These are phyloP conservation scores for Aspergillus fischeri DNA, from an alignment of 2,329 filamentous ascomycete genomes.

Conservation along the genomic window DNA sequence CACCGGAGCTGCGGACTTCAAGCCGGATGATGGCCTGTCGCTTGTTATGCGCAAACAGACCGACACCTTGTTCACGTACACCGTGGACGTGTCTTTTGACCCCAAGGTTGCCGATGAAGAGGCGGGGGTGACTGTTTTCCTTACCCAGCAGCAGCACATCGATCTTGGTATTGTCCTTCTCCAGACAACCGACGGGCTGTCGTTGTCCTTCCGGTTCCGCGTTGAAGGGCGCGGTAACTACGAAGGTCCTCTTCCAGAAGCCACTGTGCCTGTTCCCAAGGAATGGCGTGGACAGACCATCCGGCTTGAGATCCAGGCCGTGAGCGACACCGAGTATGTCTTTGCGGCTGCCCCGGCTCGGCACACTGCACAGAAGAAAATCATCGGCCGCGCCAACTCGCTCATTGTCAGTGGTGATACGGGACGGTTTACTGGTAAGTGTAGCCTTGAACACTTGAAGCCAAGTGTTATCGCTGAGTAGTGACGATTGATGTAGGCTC, in stretches of 20 bases:
- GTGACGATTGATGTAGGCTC: not conserved
- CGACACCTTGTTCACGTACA: slow-evolving; percentile 15
- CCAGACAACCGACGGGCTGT: slow-evolving; percentile 2
- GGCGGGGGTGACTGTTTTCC: slow-evolving; percentile 14
- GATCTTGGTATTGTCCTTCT: slow-evolving; percentile 13
- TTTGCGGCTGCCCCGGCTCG: not conserved
- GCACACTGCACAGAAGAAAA: not conserved
- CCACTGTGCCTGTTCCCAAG: not conserved
- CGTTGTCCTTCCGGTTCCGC: not conserved
- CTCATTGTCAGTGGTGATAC: slow-evolving; percentile 3
- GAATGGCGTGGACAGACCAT: slow-evolving; percentile 3
- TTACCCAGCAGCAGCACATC: slow-evolving; percentile 17
- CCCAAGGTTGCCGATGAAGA: slow-evolving; percentile 4
- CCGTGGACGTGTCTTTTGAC: slow-evolving; percentile 8
- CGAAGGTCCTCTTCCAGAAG: not conserved
- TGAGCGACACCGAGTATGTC: slow-evolving; percentile 1
- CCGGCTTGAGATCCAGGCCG: slow-evolving; percentile 3
- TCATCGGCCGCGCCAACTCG: not conserved
- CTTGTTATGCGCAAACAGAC: slow-evolving; percentile 14
- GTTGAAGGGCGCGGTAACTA: not conserved
- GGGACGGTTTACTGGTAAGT: slow-evolving; percentile 3
- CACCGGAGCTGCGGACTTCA: slow-evolving; percentile 43
- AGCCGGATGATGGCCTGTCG: slow-evolving; percentile 5
- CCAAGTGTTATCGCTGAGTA: not conserved
- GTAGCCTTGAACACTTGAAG: too few relatives aligned